Percentiles rank a stretch among this genome's conserved stretches.
Conservation (phyloP, 306 rosid genomes). For the Lathyrus sativus region DNA sequence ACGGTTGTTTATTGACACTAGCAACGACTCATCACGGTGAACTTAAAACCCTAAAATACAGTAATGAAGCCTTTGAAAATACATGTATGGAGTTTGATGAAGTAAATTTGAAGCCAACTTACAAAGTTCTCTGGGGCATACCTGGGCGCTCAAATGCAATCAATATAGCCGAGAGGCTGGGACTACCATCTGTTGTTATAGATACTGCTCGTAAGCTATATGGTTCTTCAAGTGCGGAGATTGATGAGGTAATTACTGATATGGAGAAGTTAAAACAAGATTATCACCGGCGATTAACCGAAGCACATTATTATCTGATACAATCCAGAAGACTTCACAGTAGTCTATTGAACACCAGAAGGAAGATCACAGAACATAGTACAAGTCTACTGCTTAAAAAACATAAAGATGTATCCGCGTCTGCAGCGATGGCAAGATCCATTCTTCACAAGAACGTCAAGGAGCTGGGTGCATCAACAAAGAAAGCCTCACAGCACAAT, state of each 20-base stretch:
- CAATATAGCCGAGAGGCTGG: too few species aligned
- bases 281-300: too few species aligned
- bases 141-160: too few species aligned
- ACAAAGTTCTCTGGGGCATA: too few species aligned
- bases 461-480: slow-evolving; percentile 55
- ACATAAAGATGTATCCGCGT: slow-evolving; percentile 65
- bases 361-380: slow-evolving; percentile 61
- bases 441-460: slow-evolving; percentile 68
- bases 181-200: too few species aligned
- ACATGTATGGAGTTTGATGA: too few species aligned
- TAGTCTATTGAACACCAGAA: slow-evolving; percentile 58
- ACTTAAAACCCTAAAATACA: slow-evolving; percentile 88
- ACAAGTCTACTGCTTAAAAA: slow-evolving; percentile 55
- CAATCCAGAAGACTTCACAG: slow-evolving; percentile 66
- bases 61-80: slow-evolving; percentile 77
- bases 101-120: too few species aligned
- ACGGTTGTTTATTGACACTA: slow-evolving; percentile 72
- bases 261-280: too few species aligned
- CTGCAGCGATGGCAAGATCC: slow-evolving; percentile 80
- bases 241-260: too few species aligned
- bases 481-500: slow-evolving; percentile 45
- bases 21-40: slow-evolving; percentile 99
- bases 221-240: too few species aligned
- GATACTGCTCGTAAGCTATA: too few species aligned
- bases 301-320: too few species aligned